Conservation (phyloP, 2,329 filamentous ascomycete genomes). For the Tolypocladium nubicola region DNA sequence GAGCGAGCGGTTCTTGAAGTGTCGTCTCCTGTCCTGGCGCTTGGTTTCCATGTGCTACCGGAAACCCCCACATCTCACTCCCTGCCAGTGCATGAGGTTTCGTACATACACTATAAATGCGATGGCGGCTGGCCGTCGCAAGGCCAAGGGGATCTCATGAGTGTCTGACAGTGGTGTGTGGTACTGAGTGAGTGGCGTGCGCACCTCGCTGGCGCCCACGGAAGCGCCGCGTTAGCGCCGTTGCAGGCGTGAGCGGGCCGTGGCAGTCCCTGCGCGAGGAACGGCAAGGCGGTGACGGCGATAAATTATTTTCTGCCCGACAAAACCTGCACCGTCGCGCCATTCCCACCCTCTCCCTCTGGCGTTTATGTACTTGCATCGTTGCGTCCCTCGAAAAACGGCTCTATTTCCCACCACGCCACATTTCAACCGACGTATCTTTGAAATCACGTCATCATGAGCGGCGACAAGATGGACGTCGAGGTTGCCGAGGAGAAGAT, state of each 20-base stretch:
- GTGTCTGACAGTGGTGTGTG: not conserved
- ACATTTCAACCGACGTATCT: not conserved
- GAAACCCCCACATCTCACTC: not conserved
- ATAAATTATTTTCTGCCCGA: conserved; percentile 19
- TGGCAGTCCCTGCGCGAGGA: not conserved
- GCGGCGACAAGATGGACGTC: conserved; percentile 45
- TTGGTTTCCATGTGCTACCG: not conserved
- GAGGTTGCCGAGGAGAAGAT: conserved; percentile 52
- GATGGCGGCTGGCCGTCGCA: no score
- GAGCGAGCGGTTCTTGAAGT: not conserved
- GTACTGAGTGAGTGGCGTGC: no score
- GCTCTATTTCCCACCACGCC: not conserved
- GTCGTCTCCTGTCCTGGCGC: not conserved
- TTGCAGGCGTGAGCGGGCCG: not conserved
- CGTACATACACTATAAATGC: no score
- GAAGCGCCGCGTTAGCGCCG: not conserved
- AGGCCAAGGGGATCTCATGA: not conserved
- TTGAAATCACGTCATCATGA: conserved; percentile 25
- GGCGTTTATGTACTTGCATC: not conserved
- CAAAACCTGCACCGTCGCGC: conserved; percentile 9
- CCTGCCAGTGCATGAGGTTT: not conserved
- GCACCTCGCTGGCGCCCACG: not conserved
- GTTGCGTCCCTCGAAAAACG: not conserved
- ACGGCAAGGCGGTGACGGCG: conserved; percentile 14
- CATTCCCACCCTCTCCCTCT: not conserved